phyloP scores from a whole-genome alignment of 1,139 yeast species.

The Hemisphaericaspora subhashii region DNA sequence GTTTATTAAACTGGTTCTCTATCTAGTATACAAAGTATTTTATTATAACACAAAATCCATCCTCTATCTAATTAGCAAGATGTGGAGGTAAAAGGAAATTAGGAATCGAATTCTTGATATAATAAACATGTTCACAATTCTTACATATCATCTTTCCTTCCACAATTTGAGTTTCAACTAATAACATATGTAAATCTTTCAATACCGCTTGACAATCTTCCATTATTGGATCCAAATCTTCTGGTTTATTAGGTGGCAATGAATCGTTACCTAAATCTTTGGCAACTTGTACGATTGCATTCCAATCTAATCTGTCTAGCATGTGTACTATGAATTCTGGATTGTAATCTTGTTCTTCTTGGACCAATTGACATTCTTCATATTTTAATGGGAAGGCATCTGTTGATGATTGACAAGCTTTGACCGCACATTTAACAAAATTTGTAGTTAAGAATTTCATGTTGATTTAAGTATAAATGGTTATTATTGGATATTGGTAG shows the following conservation, averaged over 20 bases:
- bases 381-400: constrained; percentile 81
- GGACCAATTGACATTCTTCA: constrained; percentile 69
- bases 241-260: constrained; percentile 68
- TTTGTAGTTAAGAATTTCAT: constrained; percentile 96
- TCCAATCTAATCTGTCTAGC: constrained; percentile 86
- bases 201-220: constrained; percentile 64
- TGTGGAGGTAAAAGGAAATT: constrained; percentile 95
- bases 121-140: constrained; percentile 83
- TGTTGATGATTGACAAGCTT: constrained; percentile 70
- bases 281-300: constrained; percentile 76
- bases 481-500: neutral
- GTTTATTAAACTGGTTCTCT: neutral
- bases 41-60: too few relatives aligned
- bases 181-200: constrained; percentile 71
- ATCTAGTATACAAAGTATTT: neutral
- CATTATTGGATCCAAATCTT: constrained; percentile 50
- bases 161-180: constrained; percentile 79
- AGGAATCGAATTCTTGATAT: constrained; percentile 91
- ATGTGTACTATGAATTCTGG: constrained; percentile 78
- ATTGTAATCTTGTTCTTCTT: constrained; percentile 79
- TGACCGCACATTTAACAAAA: constrained; percentile 91
- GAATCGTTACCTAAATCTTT: constrained; percentile 67
- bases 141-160: constrained; percentile 90
- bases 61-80: constrained; percentile 29
- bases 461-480: neutral